These are phyloP conservation scores for Luffa acutangula DNA, from an alignment of 306 rosid species.

Conservation along the genomic window DNA sequence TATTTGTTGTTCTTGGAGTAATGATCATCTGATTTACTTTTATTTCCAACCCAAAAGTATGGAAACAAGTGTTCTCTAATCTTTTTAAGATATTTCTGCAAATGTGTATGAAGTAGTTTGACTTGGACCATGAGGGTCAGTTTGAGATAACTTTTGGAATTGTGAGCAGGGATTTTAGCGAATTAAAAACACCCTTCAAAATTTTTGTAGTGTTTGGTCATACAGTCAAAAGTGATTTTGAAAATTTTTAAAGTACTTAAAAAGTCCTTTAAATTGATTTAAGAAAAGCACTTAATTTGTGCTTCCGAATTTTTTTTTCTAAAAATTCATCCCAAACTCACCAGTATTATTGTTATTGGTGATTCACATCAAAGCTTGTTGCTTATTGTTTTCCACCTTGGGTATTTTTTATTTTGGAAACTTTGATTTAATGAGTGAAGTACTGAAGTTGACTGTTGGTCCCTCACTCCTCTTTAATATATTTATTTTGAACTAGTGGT, in stretches of 20 bases:
- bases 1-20: constrained; percentile 2
- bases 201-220: neutral
- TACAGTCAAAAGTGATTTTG: neutral
- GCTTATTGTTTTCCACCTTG: neutral
- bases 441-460: neutral
- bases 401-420: neutral
- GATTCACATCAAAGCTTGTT: neutral
- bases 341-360: neutral
- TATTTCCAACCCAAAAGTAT: neutral
- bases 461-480: neutral
- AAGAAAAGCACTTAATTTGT: neutral
- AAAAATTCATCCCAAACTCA: neutral
- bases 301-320: neutral
- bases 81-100: neutral
- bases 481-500: neutral
- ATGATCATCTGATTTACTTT: neutral
- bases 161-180: neutral
- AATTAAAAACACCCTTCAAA: neutral
- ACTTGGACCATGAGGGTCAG: neutral
- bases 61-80: neutral
- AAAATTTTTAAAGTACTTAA: neutral
- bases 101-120: neutral
- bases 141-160: neutral
- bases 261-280: neutral
- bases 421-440: neutral